These are phyloP conservation scores for Saprolegnia parasitica DNA, from an alignment of 352 stramenopile species.

Conservation along the genomic window DNA sequence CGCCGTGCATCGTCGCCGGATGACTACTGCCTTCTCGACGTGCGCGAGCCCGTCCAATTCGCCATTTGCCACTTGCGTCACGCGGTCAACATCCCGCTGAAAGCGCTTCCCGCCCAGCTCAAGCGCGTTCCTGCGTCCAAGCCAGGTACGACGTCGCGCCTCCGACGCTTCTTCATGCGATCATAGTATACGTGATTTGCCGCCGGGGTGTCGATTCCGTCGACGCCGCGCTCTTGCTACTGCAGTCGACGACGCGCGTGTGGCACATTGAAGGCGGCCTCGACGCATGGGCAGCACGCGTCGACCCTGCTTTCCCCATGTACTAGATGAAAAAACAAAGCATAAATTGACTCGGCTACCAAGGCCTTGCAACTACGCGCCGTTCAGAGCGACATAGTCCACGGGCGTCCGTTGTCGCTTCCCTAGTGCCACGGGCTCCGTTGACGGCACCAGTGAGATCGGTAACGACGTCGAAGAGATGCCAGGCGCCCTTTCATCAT, in stretches of 20 bases:
- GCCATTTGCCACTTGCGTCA: conserved; percentile 73
- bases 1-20: background rate
- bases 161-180: background rate
- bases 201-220: conserved; percentile 73
- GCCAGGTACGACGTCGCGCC: conserved; percentile 26
- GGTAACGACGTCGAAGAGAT: too few species aligned
- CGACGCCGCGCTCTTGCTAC: conserved; percentile 50
- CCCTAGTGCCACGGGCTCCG: background rate
- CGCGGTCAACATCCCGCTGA: conserved; percentile 59
- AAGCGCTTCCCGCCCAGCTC: conserved; percentile 29
- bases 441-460: too few species aligned
- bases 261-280: conserved; percentile 72
- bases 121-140: conserved; percentile 4
- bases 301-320: conserved; percentile 62
- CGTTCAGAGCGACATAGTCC: conserved; percentile 60
- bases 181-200: conserved; percentile 57
- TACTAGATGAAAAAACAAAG: conserved; percentile 52
- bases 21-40: conserved; percentile 58
- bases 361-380: conserved; percentile 32
- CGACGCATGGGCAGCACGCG: conserved; percentile 42
- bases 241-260: conserved; percentile 41
- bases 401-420: conserved; percentile 37
- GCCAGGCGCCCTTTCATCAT: too few species aligned
- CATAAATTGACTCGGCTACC: too few species aligned
- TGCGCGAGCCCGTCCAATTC: conserved; percentile 50